These are phyloP conservation scores for Mortierella sp. DNA, from an alignment of 371 early-diverging fungal genomes.

Conservation along the genomic window DNA sequence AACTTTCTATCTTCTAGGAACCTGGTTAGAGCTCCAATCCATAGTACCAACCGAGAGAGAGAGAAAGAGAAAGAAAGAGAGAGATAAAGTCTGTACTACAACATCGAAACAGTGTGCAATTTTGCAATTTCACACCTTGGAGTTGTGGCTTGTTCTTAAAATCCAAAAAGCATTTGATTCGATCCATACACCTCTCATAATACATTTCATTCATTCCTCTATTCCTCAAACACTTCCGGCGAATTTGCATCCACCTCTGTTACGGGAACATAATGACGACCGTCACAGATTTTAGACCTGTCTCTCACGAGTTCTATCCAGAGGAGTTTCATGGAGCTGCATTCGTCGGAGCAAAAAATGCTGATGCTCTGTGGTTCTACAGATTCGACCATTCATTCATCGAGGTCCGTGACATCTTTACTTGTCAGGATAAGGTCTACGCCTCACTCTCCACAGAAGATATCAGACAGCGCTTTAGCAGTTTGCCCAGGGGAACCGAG, in stretches of 20 bases:
- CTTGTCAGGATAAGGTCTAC: constrained; percentile 49
- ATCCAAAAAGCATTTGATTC: too few relatives aligned
- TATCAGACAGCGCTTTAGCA: constrained; percentile 35
- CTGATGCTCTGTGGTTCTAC: constrained; percentile 54
- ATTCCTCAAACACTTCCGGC: not conserved
- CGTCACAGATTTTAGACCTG: constrained; percentile 51
- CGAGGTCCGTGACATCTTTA: constrained; percentile 52
- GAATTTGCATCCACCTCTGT: not conserved
- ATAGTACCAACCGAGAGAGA: too few relatives aligned
- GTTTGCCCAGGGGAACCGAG: constrained; percentile 22
- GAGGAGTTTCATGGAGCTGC: constrained; percentile 47
- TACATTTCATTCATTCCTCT: not conserved
- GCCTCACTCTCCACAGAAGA: constrained; percentile 48
- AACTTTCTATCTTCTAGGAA: too few relatives aligned
- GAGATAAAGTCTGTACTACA: too few relatives aligned
- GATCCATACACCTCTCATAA: too few relatives aligned
- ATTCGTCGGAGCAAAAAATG: constrained; percentile 42
- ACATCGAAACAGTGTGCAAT: too few relatives aligned
- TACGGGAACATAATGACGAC: constrained; percentile 26
- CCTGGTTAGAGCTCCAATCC: too few relatives aligned
- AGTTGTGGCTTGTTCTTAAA: too few relatives aligned
- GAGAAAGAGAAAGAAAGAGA: too few relatives aligned
- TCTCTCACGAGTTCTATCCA: constrained; percentile 48
- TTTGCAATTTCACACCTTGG: too few relatives aligned
- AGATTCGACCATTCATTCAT: constrained; percentile 48